Evolutionary conservation across 768 basidiomycete species (phyloP), one percentile per base, ranked within the genome.

Genomic region (Mycena alexandri): DNA sequence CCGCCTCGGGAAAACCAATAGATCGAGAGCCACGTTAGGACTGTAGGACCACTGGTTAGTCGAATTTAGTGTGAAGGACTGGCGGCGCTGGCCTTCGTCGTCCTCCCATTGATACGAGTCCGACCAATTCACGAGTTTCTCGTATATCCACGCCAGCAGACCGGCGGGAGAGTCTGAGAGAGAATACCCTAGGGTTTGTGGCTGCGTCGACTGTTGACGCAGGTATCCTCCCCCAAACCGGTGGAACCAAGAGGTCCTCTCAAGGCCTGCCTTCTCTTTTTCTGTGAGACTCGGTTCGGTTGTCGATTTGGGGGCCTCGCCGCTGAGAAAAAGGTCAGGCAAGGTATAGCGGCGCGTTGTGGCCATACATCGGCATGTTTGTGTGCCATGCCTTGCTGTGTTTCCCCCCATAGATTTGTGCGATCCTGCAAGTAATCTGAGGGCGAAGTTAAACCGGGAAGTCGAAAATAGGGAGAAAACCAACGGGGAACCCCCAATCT

Each of bases 1-100:
- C 77, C 76, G 5, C 68, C 74, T 6, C 75, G 70, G 12, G 76
- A 77, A 60, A 78, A 77, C 73, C 73, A 76, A 47, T 76, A 76
- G 24, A 77, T 71, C 10, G 77, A 76, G n/a, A 76, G 63, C 75
- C 77, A 78, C 0, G 75, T 77, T n/a, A 77, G 51, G 5, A 74
- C 76, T 77, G 46, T 16, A 43, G 34, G 33, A 21, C 8, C 19
- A 17, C 21, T n/a, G 33, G 38, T 46, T 10, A 8, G 24, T 22
- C n/a, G n/a, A 4, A 22, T 7, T 47, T 17, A 43, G 21, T 16
- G 12, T 12, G 2, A 43, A 13, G 5, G 10, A 42, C 4, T 29
- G 6, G 22, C 4, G 16, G n/a, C n/a, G 16, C 14, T 48, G 25
- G 33, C 63, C 55, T 64, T 64, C 63, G n/a, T 64, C 54, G 63